phyloP scores from a whole-genome alignment of 2,329 filamentous ascomycete genomes.

The Fusarium austroafricanum region DNA sequence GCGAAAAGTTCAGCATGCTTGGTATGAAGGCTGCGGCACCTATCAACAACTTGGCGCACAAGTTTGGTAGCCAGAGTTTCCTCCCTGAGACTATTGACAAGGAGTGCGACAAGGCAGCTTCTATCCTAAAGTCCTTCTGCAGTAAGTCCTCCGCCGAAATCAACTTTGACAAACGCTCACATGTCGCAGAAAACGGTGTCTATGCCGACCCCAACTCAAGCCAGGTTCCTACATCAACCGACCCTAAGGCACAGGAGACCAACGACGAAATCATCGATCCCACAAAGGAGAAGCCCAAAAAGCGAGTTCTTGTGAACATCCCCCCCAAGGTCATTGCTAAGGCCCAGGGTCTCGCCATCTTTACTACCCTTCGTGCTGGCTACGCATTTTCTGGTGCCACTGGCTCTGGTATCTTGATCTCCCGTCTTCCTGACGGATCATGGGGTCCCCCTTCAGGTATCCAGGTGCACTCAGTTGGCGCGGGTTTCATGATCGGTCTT shows the following conservation, averaged over 20 bases:
- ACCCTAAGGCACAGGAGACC: conserved; percentile 47
- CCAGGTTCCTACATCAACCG: conserved; percentile 48
- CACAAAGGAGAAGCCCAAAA: conserved; percentile 56
- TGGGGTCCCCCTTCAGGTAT: conserved; percentile 89
- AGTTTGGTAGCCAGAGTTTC: conserved; percentile 85
- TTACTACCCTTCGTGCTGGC: conserved; percentile 76
- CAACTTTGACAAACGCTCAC: not conserved
- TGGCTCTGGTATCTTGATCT: conserved; percentile 73
- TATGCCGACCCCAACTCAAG: conserved; percentile 55
- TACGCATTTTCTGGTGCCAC: conserved; percentile 74
- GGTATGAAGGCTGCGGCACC: conserved; percentile 70
- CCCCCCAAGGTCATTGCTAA: conserved; percentile 70
- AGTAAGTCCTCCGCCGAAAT: conserved; percentile 63
- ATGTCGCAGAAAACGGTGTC: conserved; percentile 61
- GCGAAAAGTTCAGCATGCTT: conserved; percentile 48
- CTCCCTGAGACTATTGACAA: conserved; percentile 88
- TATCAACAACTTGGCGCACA: conserved; percentile 84
- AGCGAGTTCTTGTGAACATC: conserved; percentile 64
- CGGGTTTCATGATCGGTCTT: conserved; percentile 83
- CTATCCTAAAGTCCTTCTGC: conserved; percentile 87
- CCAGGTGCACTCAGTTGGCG: conserved; percentile 80
- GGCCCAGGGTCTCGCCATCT: conserved; percentile 77
- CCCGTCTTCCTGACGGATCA: conserved; percentile 69
- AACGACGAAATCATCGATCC: conserved; percentile 48
- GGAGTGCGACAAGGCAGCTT: conserved; percentile 89